Percentiles rank a stretch among this genome's conserved stretches.
These are phyloP conservation scores for Escallonia herrerae DNA, from an alignment of 129 eudicot species.

Conservation along the genomic window DNA sequence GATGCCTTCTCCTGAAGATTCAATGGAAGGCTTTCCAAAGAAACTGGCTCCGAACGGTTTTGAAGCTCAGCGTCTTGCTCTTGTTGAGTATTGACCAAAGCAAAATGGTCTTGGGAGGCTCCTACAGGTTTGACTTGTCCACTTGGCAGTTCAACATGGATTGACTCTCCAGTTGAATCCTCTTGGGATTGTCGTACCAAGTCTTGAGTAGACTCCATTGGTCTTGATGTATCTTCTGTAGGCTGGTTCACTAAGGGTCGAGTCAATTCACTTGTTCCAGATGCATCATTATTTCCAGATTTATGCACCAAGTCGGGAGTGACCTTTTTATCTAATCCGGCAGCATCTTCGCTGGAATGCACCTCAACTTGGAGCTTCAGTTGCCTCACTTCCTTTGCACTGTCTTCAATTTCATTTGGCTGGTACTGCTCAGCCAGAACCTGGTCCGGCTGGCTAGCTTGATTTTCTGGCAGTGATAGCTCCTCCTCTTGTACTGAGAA, in stretches of 20 bases:
- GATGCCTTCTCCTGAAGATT: constrained; percentile 28
- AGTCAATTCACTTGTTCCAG: constrained; percentile 1
- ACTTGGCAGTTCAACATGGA: constrained; percentile 7
- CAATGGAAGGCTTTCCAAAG: constrained; percentile 18
- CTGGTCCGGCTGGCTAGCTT: constrained; percentile 13
- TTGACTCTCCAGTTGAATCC: constrained; percentile 12
- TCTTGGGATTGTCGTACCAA: constrained; percentile 5
- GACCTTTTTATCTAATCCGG: constrained; percentile 6
- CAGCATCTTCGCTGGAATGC: constrained; percentile 18
- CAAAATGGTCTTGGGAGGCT: constrained; percentile 13
- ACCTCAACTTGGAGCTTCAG: not conserved
- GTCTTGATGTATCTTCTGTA: constrained; percentile 22
- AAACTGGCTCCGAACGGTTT: constrained; percentile 16
- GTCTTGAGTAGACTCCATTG: constrained; percentile 7
- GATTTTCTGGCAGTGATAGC: constrained; percentile 15
- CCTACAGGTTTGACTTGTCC: constrained; percentile 11
- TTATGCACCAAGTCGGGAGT: constrained; percentile 4
- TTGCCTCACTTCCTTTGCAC: constrained; percentile 7
- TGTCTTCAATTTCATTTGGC: constrained; percentile 7
- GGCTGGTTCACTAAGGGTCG: constrained; percentile 10
- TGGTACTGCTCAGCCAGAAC: constrained; percentile 10
- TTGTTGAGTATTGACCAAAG: constrained; percentile 10
- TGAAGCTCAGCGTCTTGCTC: constrained; percentile 24
- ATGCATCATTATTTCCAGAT: not conserved
- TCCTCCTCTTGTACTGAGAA: constrained; percentile 14